A percentile compares a stretch with the other conserved stretches of the same genome.
Evolutionary conservation across 805 yeast species (phyloP).

Genomic region (Ogataea haglerorum): DNA sequence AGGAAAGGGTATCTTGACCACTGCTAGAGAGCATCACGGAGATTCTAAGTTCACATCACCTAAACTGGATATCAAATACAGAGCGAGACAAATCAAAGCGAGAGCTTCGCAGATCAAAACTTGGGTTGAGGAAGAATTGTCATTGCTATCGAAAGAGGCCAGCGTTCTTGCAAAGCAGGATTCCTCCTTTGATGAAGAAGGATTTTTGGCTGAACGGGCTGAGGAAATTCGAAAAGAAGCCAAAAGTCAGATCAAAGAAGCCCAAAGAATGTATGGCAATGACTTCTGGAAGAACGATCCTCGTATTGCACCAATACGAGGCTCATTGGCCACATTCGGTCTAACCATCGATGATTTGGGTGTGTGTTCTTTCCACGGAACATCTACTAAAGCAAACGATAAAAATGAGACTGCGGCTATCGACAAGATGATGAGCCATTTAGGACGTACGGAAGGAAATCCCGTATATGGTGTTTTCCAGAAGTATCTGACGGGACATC

Average conservation of each 20-base stretch:
- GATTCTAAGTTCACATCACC: conserved; percentile 74
- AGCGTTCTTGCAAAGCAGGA: conserved; percentile 44
- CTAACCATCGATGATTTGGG: conserved; percentile 92
- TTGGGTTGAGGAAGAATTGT: conserved; percentile 84
- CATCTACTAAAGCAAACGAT: conserved; percentile 97
- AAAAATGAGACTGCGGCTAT: conserved; percentile 95
- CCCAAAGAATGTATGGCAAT: conserved; percentile 93
- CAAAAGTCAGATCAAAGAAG: conserved; percentile 76
- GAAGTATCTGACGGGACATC: conserved; percentile 98
- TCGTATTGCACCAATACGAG: conserved; percentile 94
- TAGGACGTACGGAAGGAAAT: conserved; percentile 97
- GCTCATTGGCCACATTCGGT: conserved; percentile 92
- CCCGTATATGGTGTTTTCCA: conserved; percentile 98
- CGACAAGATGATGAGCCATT: conserved; percentile 87
- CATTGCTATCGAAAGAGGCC: conserved; percentile 68
- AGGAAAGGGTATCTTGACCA: conserved; percentile 98
- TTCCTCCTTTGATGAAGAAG: conserved; percentile 49
- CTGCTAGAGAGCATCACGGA: conserved; percentile 92
- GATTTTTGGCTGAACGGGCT: conserved; percentile 73
- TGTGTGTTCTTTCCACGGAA: conserved; percentile 98
- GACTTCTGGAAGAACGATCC: conserved; percentile 89
- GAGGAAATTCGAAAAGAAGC: conserved; percentile 88
- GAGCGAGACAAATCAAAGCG: conserved; percentile 82
- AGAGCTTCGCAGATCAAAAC: conserved; percentile 73
- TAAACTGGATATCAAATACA: conserved; percentile 84